Base-by-base conservation (phyloP, 176 grass and related monocot species). In the Miscanthus lutarioriparius region DNA sequence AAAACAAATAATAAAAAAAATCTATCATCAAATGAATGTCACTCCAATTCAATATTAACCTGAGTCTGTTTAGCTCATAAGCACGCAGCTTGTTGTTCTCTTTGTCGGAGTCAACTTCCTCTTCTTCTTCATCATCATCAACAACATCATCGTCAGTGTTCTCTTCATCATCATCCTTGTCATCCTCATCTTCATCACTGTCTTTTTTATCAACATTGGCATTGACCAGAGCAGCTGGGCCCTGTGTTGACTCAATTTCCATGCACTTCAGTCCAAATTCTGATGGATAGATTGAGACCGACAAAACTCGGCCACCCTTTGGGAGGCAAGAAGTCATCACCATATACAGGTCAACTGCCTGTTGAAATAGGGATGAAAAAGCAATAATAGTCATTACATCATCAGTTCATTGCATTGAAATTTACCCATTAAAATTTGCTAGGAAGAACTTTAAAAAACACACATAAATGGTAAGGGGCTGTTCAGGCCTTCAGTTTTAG, bases 261-360 rank as follows among this genome's bases (percentile, higher is more conserved):
- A 95, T 90, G 82, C 89, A 95, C 38, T 98, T 81, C 22, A 98
- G 61, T 64, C 92, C 95, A 87, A 95, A 98, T 81, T 98, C 92
- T 76, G 91, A 93, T 67, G 91, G 92, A 91, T 95, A 98, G 41
- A 98, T 49, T 30, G 87, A 78, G 5, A 98, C 92, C 32, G 90
- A 90, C 64, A 82, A 74, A 89, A 95, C 76, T 30, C 80, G 85
- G 14, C 95, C 95, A 64, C 85, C 92, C 78, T 93, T 92, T 41
- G 91, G 92, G 22, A 91, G 56, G 59, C 85, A 93, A 61, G 91
- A 93, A 84, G 65, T 93, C 92, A 98, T 95, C 67, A 95, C 89
- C 78, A 98, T 88, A 93, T 95, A 92, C 26, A 98, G 47, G 83
- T 98, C 95, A 83, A 93, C 87, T 38, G 91, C 95, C 95, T 98